Base-by-base conservation (phyloP, 345 rosid genomes). In the Capsella bursapastoris region DNA sequence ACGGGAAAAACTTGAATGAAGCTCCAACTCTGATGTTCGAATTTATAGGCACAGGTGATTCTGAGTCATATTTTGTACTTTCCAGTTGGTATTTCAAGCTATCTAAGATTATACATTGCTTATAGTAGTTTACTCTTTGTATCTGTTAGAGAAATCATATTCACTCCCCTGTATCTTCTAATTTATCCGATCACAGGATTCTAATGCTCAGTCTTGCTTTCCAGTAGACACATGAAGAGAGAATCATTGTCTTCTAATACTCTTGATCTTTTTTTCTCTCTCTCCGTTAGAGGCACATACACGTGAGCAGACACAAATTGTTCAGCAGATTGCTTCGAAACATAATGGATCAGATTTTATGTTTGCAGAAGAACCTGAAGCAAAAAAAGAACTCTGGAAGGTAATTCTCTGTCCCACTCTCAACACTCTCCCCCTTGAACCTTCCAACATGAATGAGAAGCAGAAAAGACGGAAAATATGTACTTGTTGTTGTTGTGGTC, bases 21-120 rank as follows among this genome's bases (percentile, higher is more conserved):
- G 77, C 79, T 72, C 96, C 98, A 59, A 91, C 97, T 64, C 68
- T 94, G 84, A 89, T 94, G 97, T 94, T 94, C 61, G 98, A 94
- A 76, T 88, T 91, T 75, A 79, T 89, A 25, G 96, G 98, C 79
- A 94, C 98, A 41, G 90, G 98, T 91, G 64, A 84, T 12, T 8
- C 43, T 57, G 5, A 31, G 50, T 28, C 72, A 29, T 57, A 55
- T 8, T 18, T 72, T 66, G 32, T 70, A 29, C 37, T 71, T 37
- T 37, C 75, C 49, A 55, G 44, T 11, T 63, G 15, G 3, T 28
- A 35, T 35, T 57, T 74, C 44, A 43, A 65, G 58, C 11, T 53
- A 22, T 65, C 18, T 32, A 2, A 32, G 35, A 32, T 34, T 72
- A 14, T 41, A 13, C 57, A 45, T 56, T 66, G 7, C 43, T 35